Percentiles rank a stretch among this genome's conserved stretches.
Conservation (phyloP, 2,329 filamentous ascomycete species). For the Bipolaris cookei region DNA sequence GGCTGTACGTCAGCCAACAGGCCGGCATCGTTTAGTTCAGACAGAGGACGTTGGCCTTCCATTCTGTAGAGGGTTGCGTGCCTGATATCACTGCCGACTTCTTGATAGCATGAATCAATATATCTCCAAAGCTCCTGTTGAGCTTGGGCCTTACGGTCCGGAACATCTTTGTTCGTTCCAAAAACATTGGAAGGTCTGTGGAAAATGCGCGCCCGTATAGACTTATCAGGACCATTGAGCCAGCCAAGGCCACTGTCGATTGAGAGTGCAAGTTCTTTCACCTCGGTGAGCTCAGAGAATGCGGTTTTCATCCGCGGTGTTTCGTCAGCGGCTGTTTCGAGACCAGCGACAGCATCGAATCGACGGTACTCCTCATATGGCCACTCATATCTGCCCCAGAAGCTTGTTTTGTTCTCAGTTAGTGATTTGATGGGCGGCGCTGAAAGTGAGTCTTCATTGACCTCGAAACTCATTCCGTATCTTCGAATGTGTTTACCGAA, state of each 20-base stretch:
- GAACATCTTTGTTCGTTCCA: conserved; percentile 48
- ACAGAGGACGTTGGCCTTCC: conserved; percentile 24
- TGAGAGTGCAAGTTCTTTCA: conserved; percentile 69
- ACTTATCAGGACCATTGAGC: conserved; percentile 66
- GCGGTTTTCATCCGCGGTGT: conserved; percentile 66
- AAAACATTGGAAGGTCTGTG: conserved; percentile 56
- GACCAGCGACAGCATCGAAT: conserved; percentile 63
- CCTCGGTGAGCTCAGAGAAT: conserved; percentile 61
- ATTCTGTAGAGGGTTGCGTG: conserved; percentile 40
- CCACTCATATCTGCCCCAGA: conserved; percentile 72
- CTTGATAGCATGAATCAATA: conserved; percentile 31
- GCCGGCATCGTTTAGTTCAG: conserved; percentile 20
- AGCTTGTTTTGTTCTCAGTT: conserved; percentile 62
- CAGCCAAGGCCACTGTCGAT: conserved; percentile 73
- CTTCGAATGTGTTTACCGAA: conserved; percentile 66
- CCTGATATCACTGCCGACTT: conserved; percentile 31
- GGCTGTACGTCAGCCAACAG: conserved; percentile 29
- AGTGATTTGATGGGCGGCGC: conserved; percentile 63
- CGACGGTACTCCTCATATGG: conserved; percentile 65
- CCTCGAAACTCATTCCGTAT: conserved; percentile 72
- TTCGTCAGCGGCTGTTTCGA: conserved; percentile 70
- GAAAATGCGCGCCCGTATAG: conserved; percentile 56
- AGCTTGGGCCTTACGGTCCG: conserved; percentile 48
- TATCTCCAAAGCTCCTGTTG: conserved; percentile 48
- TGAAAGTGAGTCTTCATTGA: conserved; percentile 61